Conservation (phyloP, 179 eudicot species). For the Sideroxylon spinosum region DNA sequence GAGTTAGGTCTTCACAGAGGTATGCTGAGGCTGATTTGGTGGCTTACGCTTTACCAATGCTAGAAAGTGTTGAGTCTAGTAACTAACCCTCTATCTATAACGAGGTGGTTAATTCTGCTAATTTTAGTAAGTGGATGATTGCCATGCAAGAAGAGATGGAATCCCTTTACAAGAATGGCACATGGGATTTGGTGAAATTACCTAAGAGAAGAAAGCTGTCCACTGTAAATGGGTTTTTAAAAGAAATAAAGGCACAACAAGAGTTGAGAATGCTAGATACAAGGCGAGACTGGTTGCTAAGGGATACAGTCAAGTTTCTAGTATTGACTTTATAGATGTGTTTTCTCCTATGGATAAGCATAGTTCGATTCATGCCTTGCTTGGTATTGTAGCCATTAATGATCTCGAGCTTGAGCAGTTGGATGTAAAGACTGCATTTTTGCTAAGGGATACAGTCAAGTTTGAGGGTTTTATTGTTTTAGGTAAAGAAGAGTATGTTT, state of each 20-base stretch:
- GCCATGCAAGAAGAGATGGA: background rate
- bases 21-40: background rate
- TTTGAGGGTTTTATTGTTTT: background rate
- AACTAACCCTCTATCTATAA: background rate
- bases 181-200: background rate
- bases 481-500: background rate
- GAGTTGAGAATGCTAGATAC: background rate
- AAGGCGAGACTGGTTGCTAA: background rate
- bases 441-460: too few relatives aligned
- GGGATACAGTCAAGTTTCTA: background rate
- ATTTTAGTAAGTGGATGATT: background rate
- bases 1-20: background rate
- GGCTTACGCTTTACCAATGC: background rate
- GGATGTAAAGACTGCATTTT: background rate
- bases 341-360: background rate
- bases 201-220: background rate
- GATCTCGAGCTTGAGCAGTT: background rate
- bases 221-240: background rate
- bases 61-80: background rate
- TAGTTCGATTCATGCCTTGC: too few relatives aligned
- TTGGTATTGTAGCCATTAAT: background rate
- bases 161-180: background rate
- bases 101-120: background rate
- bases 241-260: background rate
- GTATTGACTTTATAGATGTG: background rate